phyloP scores from a whole-genome alignment of 2,329 filamentous ascomycete species.

The Ascochyta clinopodiicola region DNA sequence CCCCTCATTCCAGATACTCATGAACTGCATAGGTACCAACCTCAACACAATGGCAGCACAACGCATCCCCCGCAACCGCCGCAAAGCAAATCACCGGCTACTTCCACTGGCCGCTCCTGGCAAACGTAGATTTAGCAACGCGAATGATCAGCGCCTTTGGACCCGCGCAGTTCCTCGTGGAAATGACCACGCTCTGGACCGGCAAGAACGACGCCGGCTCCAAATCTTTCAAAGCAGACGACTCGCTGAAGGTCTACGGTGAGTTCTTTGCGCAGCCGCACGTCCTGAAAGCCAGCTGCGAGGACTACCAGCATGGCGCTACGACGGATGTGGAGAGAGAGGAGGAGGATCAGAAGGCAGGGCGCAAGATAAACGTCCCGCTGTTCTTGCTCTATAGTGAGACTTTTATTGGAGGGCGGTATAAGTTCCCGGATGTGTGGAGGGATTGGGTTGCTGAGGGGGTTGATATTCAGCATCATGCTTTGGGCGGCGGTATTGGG shows the following conservation, averaged over 20 bases:
- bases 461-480: conserved; percentile 58
- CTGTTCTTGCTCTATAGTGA: conserved; percentile 60
- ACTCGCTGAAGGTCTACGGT: conserved; percentile 52
- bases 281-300: conserved; percentile 58
- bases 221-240: conserved; percentile 23
- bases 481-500: conserved; percentile 56
- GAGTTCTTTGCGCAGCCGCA: conserved; percentile 51
- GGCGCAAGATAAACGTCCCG: conserved; percentile 55
- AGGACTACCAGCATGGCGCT: conserved; percentile 63
- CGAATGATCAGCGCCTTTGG: conserved; percentile 57
- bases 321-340: conserved; percentile 61
- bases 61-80: conserved; percentile 50
- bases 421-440: conserved; percentile 61
- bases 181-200: conserved; percentile 48
- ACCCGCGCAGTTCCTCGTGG: conserved; percentile 49
- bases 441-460: conserved; percentile 51
- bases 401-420: conserved; percentile 57
- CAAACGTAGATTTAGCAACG: conserved; percentile 60
- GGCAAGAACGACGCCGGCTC: conserved; percentile 26
- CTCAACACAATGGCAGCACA: conserved; percentile 59
- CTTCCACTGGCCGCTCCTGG: conserved; percentile 67
- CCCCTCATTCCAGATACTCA: too few species aligned
- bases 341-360: conserved; percentile 53
- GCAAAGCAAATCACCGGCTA: conserved; percentile 53
- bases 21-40: conserved; percentile 56